Base-by-base conservation (phyloP, 176 grass and related monocot genomes). In the Musa itinerans region DNA sequence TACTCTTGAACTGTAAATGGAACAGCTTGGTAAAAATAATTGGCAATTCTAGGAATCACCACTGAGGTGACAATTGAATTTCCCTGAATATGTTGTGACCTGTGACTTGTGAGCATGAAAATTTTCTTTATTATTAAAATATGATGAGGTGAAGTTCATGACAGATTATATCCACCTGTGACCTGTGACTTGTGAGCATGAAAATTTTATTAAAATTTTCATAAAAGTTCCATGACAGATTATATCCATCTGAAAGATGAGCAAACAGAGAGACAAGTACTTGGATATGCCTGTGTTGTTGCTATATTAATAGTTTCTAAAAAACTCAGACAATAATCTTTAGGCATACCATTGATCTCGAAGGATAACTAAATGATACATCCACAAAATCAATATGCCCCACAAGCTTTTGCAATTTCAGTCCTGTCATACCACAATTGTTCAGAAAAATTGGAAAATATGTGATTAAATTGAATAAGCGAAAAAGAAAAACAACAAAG, bases 331-430 rank as follows among this genome's bases (percentile, higher is more conserved):
- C 2, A 5, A 17, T 10, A 77, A 21, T 57, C 51, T 29, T 14
- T 29, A 34, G 65, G 62, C 84, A 78, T 89, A 99, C 95, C 74
- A 62, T 81, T 58, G 86, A 77, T 77, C 95, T 90, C 72, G 95
- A 94, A 77, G 95, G 88, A 89, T 99, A 99, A 64, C 73, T 87
- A 82, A 99, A 99, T 91, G 88, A 88, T 58, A 99, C 84, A 77
- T 91, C 85, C 12, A 81, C 81, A 79, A 91, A 99, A 58, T 92
- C 81, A 77, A 99, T 86, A 57, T 20, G 69, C 14, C 95, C 90
- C 80, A 83, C 81, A 57, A 99, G 43, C 58, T 83, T 99, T 54
- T 86, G 78, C 85, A 99, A 76, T 70, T 81, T 86, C 69, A 69
- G 65, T 15, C 90, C 90, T 99, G 84, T 71, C 72, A 77, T 80